Conservation (phyloP, 768 basidiomycete species). For the Dentipellis fragilis region DNA sequence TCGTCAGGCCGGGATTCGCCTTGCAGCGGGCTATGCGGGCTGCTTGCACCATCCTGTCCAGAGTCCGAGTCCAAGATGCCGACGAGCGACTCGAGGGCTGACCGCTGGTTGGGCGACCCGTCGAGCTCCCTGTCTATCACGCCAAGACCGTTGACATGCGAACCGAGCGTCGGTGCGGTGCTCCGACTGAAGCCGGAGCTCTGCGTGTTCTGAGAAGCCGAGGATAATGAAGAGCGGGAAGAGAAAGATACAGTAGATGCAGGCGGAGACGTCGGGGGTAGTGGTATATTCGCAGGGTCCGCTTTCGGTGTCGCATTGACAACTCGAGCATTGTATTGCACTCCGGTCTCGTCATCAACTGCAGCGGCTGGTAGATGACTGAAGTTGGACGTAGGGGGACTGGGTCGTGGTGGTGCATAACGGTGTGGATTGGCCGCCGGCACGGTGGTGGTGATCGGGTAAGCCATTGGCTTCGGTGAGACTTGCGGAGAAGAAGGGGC, state of each 20-base stretch:
- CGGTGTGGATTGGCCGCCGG: constrained; percentile 54
- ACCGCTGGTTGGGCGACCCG: neutral
- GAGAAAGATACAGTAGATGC: constrained; percentile 64
- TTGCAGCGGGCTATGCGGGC: neutral
- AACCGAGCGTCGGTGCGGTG: constrained; percentile 31
- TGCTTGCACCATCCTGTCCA: neutral
- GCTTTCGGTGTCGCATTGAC: constrained; percentile 27
- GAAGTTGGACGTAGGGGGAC: constrained; percentile 7
- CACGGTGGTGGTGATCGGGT: constrained; percentile 47
- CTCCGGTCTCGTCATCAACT: constrained; percentile 14
- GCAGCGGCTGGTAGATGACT: constrained; percentile 13
- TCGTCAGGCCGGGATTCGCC: constrained; percentile 12
- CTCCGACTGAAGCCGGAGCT: constrained; percentile 29
- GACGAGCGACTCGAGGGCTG: constrained; percentile 1
- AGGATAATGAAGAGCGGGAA: constrained; percentile 60
- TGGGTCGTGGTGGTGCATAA: constrained; percentile 4
- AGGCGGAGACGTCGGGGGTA: constrained; percentile 64
- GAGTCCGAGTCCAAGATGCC: constrained; percentile 3
- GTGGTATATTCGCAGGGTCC: constrained; percentile 47
- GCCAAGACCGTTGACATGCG: constrained; percentile 24
- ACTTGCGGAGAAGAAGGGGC: constrained; percentile 10
- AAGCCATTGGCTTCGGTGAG: constrained; percentile 12
- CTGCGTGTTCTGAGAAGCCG: constrained; percentile 29
- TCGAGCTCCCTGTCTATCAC: neutral
- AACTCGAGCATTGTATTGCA: constrained; percentile 27